Base-by-base conservation (phyloP, 1,139 yeast genomes). In the Zygotorulaspora mrakii region DNA sequence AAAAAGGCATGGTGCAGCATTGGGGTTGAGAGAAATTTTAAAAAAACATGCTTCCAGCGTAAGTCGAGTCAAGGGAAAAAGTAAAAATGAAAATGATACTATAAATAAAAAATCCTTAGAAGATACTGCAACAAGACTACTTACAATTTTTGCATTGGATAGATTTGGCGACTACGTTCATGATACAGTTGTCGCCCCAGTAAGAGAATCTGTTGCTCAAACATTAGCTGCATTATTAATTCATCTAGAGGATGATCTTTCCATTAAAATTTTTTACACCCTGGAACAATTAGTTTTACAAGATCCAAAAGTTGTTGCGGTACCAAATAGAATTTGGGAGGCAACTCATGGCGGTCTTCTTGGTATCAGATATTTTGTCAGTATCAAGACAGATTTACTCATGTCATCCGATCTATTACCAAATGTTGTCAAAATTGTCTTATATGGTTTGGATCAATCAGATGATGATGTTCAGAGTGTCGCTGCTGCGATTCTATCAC, bases 321-420 rank as follows among this genome's bases (percentile, higher is more conserved):
- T 52, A 24, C 62, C 62, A 17, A 57, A 50, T 40, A 61, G 55
- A 35, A 48, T 65, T 40, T 94, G 98, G 98, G 97, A 94, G 61
- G 97, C 96, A 1, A 86, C 94, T 45, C 98, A 94, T 68, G 98
- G 98, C 49, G 99, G 98, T 34, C 81, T 94, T 82, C 73, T 94
- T 17, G 98, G 98, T 0, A 70, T 94, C 40, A 71, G 96, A 44
- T 94, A 94, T 64, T 81, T 91, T 53, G 98, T 89, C 3, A 83
- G 95, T 49, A 89, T 91, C 4, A 74, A 95, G 54, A 81, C 89
- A 1, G 94, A 86, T 49, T 74, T 88, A 17, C 67, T 94, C 22
- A 68, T 82, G 22, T 64, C 71, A 10, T 71, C 76, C 40, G 74
- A 74, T 28, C 67, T 89, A 33, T 65, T 87, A 27, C 83, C 83